Evolutionary conservation across 1,139 yeast species (phyloP).

Genomic region (Taiozyma sp.): DNA sequence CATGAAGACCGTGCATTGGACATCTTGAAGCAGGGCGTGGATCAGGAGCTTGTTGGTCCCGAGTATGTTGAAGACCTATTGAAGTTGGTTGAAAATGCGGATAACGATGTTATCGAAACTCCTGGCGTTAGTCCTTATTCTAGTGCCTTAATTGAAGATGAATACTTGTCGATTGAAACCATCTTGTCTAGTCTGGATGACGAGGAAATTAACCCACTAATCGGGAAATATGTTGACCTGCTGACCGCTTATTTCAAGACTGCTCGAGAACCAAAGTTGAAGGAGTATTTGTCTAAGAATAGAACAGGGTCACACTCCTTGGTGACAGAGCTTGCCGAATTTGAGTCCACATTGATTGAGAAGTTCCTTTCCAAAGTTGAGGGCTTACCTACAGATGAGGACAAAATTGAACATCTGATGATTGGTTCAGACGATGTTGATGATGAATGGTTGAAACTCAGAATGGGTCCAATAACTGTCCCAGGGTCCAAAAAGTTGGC

Average conservation of each 20-base stretch:
- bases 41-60: slow-evolving; percentile 6
- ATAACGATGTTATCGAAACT: slow-evolving; percentile 18
- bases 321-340: slow-evolving; percentile 14
- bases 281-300: slow-evolving; percentile 4
- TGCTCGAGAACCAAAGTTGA: slow-evolving; percentile 11
- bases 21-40: slow-evolving; percentile 12
- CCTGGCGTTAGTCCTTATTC: slow-evolving; percentile 16
- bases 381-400: slow-evolving; percentile 10
- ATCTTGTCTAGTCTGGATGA: slow-evolving; percentile 17
- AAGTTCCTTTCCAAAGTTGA: slow-evolving; percentile 6
- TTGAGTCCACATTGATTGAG: slow-evolving; percentile 13
- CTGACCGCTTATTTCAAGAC: slow-evolving; percentile 17
- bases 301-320: slow-evolving; percentile 7
- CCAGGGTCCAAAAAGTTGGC: background rate
- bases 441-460: slow-evolving; percentile 26
- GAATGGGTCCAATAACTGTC: slow-evolving; percentile 17
- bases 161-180: slow-evolving; percentile 6
- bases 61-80: slow-evolving; percentile 12
- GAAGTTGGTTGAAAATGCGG: slow-evolving; percentile 13
- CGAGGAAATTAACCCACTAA: slow-evolving; percentile 14
- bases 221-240: slow-evolving; percentile 19
- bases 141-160: slow-evolving; percentile 8
- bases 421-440: slow-evolving; percentile 23
- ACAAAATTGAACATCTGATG: slow-evolving; percentile 17
- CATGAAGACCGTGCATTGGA: slow-evolving; percentile 13